These are phyloP conservation scores for Hortiboletus campestris DNA, from an alignment of 768 basidiomycete species.

Conservation along the genomic window DNA sequence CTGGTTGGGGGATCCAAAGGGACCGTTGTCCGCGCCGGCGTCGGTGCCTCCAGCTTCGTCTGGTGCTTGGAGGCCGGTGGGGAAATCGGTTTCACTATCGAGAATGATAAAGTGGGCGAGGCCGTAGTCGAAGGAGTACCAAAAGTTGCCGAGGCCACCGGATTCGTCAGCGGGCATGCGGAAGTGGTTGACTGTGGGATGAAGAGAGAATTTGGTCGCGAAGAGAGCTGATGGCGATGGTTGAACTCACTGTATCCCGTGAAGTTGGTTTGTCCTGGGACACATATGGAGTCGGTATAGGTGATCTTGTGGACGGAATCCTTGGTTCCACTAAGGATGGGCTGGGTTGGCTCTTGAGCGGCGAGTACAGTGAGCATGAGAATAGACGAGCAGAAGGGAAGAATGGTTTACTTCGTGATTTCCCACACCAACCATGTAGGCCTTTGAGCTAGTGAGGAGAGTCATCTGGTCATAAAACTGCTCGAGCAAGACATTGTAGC, in stretches of 20 bases:
- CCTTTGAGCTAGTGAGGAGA: slow-evolving; percentile 20
- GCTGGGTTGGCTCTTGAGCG: neutral
- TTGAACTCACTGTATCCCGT: slow-evolving; percentile 28
- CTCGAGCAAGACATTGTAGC: slow-evolving; percentile 25
- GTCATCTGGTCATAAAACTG: slow-evolving; percentile 31
- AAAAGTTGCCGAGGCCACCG: slow-evolving; percentile 27
- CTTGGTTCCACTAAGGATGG: slow-evolving; percentile 18
- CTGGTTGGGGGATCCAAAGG: slow-evolving; percentile 28
- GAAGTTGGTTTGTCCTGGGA: slow-evolving; percentile 26
- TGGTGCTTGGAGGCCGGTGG: slow-evolving; percentile 22
- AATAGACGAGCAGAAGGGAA: neutral
- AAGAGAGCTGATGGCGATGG: neutral
- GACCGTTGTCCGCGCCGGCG: slow-evolving; percentile 23
- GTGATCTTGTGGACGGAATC: slow-evolving; percentile 24
- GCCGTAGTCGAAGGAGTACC: slow-evolving; percentile 33
- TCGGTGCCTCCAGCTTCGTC: slow-evolving; percentile 21
- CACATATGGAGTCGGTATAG: slow-evolving; percentile 27
- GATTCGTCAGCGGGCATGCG: slow-evolving; percentile 28
- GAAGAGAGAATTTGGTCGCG: neutral
- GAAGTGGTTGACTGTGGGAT: slow-evolving; percentile 25
- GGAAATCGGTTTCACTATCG: slow-evolving; percentile 27
- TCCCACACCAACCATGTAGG: slow-evolving; percentile 28
- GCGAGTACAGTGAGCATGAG: neutral
- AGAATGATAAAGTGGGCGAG: slow-evolving; percentile 28
- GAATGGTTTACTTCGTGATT: slow-evolving; percentile 24